phyloP scores from a whole-genome alignment of 2,329 filamentous ascomycete genomes.

The Penicillium occitanis region DNA sequence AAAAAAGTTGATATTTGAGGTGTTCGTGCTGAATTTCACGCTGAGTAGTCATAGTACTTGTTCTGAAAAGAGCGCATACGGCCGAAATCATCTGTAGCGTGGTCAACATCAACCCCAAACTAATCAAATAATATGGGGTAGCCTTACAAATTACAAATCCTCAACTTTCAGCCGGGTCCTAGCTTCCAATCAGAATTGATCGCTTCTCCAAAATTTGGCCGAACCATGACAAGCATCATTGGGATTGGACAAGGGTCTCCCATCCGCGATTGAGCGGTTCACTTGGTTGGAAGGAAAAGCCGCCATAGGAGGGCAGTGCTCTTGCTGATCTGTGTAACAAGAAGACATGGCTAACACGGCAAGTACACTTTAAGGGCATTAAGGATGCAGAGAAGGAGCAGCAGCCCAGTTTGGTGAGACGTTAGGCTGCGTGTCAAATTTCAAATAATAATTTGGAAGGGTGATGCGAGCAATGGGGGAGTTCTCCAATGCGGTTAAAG shows the following conservation, averaged over 20 bases:
- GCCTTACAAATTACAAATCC: neutral
- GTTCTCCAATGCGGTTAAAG: neutral
- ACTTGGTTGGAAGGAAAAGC: slow-evolving; percentile 3
- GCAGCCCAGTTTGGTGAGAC: slow-evolving; percentile 3
- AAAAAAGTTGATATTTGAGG: neutral
- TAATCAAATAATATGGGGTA: neutral
- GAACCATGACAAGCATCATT: neutral
- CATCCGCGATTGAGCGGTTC: neutral
- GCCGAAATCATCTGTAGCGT: neutral
- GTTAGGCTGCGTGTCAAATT: neutral
- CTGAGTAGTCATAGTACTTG: neutral
- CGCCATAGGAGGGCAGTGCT: neutral
- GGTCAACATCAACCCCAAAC: neutral
- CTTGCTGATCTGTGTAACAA: slow-evolving; percentile 8
- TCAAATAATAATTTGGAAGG: neutral
- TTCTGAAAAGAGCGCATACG: neutral
- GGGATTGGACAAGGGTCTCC: neutral
- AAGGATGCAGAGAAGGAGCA: slow-evolving; percentile 2
- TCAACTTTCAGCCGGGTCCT: neutral
- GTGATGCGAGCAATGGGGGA: neutral
- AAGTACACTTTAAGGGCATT: neutral
- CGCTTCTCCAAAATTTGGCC: neutral
- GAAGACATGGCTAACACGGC: neutral
- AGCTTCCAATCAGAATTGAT: neutral
- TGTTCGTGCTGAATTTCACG: neutral